phyloP scores from a whole-genome alignment of 106 monocot species.

The Vanilla planifolia region DNA sequence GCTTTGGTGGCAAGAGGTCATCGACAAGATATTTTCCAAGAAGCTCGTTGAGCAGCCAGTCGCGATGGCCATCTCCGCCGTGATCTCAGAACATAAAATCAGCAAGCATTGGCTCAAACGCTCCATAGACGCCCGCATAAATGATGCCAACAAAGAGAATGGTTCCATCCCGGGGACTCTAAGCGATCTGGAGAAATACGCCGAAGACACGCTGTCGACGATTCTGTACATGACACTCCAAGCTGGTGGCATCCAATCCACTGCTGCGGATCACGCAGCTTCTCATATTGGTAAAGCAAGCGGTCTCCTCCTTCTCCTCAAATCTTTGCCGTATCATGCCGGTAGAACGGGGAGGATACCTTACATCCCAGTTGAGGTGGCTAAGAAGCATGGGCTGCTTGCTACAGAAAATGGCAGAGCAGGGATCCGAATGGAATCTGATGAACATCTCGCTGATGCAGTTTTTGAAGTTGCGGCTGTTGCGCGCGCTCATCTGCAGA shows the following conservation, averaged over 20 bases:
- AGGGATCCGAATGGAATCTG: constrained; percentile 49
- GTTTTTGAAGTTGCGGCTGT: constrained; percentile 71
- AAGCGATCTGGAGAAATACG: constrained; percentile 63
- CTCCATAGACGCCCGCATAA: constrained; percentile 72
- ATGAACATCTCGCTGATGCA: constrained; percentile 52
- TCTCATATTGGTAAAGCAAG: constrained; percentile 93
- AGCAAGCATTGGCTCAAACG: constrained; percentile 85
- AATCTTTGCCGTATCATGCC: constrained; percentile 73
- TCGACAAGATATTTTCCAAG: constrained; percentile 57
- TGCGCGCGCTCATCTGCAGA: constrained; percentile 53
- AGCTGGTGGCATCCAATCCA: constrained; percentile 66
- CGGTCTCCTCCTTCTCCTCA: constrained; percentile 74
- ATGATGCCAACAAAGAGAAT: constrained; percentile 57
- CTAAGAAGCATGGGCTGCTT: constrained; percentile 54
- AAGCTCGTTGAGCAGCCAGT: constrained; percentile 73
- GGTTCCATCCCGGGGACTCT: constrained; percentile 25
- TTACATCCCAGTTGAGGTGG: constrained; percentile 69
- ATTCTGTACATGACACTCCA: constrained; percentile 82
- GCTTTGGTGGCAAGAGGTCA: constrained; percentile 84
- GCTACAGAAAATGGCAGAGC: constrained; percentile 19
- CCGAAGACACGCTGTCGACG: constrained; percentile 74
- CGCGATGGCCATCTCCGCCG: constrained; percentile 66
- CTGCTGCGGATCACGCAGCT: constrained; percentile 85
- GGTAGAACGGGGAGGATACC: constrained; percentile 40
- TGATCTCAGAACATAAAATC: constrained; percentile 59